Conservation (phyloP, 257 asterid genomes). For the Solanum lignicaule region DNA sequence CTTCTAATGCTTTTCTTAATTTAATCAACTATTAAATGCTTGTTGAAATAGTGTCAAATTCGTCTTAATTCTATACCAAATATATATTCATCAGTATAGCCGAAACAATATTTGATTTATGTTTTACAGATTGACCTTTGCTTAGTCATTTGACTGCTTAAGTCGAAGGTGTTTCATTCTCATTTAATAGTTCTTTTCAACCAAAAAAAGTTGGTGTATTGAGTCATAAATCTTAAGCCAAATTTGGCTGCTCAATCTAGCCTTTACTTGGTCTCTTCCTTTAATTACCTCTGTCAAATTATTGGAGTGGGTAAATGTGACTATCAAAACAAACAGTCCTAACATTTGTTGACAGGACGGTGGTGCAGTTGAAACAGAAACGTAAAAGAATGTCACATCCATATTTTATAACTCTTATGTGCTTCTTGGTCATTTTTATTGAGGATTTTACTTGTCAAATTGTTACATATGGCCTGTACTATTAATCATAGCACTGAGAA, state of each 20-base stretch:
- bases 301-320: neutral
- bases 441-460: neutral
- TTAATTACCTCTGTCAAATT: neutral
- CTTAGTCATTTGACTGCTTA: neutral
- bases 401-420: neutral
- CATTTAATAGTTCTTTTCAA: neutral
- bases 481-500: neutral
- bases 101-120: neutral
- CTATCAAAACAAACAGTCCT: neutral
- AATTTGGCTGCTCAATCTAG: neutral
- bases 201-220: neutral
- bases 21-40: neutral
- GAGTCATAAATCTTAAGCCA: neutral
- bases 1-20: neutral
- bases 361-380: neutral
- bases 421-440: neutral
- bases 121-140: neutral
- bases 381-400: neutral
- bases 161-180: neutral
- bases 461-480: neutral
- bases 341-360: neutral
- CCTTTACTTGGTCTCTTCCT: neutral
- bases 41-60: neutral
- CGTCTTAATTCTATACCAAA: neutral
- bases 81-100: neutral